phyloP scores from a whole-genome alignment of 805 yeast species.

The Yamadazyma kitorensis region DNA sequence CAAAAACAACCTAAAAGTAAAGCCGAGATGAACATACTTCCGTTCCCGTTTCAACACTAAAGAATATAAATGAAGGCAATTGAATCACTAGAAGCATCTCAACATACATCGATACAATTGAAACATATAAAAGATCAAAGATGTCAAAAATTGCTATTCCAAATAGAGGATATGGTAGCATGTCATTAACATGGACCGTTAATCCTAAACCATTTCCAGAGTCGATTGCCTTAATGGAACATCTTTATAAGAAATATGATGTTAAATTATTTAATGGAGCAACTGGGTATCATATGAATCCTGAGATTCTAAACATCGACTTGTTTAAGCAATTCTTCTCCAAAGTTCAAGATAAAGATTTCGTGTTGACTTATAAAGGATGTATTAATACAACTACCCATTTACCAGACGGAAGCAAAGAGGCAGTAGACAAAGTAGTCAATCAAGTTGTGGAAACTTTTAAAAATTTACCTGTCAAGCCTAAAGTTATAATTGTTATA shows the following conservation, averaged over 20 bases:
- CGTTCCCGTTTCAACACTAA: too few relatives aligned
- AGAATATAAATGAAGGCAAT: too few relatives aligned
- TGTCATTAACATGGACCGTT: conserved; percentile 76
- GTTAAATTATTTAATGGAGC: conserved; percentile 66
- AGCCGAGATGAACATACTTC: too few relatives aligned
- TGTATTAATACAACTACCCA: conserved; percentile 38
- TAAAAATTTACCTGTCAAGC: conserved; percentile 21
- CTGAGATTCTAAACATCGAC: conserved; percentile 45
- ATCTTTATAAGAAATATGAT: conserved; percentile 44
- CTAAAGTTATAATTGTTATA: conserved; percentile 54
- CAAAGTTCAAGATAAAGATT: conserved; percentile 43
- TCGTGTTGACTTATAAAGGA: conserved; percentile 69
- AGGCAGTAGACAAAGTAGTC: conserved; percentile 46
- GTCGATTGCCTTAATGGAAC: conserved; percentile 52
- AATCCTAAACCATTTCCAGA: conserved; percentile 51
- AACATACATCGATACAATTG: too few relatives aligned
- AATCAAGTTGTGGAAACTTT: conserved; percentile 35
- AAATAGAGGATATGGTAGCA: conserved; percentile 65
- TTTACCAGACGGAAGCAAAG: conserved; percentile 50
- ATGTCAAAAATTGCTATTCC: conserved; percentile 4
- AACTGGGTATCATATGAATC: conserved; percentile 66
- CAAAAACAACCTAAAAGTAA: too few relatives aligned
- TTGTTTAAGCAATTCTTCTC: conserved; percentile 56
- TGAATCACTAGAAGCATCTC: too few relatives aligned
- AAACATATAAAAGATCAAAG: background rate